phyloP scores from a whole-genome alignment of 176 grass and related monocot genomes.

The Triticum turgidum region DNA sequence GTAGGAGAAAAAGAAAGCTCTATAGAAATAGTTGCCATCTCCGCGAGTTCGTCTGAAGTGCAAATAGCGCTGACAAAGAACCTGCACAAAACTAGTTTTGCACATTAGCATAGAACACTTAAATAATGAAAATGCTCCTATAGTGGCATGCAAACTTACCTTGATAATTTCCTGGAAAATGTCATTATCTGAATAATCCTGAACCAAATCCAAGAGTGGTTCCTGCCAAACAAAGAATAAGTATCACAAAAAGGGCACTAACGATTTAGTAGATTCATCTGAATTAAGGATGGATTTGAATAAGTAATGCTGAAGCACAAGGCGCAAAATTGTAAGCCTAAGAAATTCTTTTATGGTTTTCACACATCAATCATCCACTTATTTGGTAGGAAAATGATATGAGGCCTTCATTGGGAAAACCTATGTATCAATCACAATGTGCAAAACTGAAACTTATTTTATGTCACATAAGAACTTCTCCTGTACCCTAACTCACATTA shows the following conservation, averaged over 20 bases:
- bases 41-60: conserved; percentile 8
- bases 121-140: not conserved
- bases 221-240: not conserved
- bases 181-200: not conserved
- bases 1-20: conserved; percentile 32
- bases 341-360: not conserved
- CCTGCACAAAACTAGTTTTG: not conserved
- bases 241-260: not conserved
- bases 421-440: not conserved
- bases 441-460: not conserved
- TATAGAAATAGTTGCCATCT: conserved; percentile 30
- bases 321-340: not conserved
- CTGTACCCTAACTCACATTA: not conserved
- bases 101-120: no score
- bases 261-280: not conserved
- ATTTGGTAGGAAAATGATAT: not conserved
- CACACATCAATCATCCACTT: not conserved
- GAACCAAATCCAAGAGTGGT: not conserved
- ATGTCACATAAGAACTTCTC: not conserved
- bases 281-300: not conserved
- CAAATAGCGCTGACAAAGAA: conserved; percentile 3
- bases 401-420: not conserved
- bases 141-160: not conserved
- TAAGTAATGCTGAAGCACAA: not conserved
- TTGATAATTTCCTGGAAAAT: conserved; percentile 3